A percentile compares a stretch with the other conserved stretches of the same genome.
Evolutionary conservation across 208 protist species (phyloP).

Genomic region (Leishmania major): DNA sequence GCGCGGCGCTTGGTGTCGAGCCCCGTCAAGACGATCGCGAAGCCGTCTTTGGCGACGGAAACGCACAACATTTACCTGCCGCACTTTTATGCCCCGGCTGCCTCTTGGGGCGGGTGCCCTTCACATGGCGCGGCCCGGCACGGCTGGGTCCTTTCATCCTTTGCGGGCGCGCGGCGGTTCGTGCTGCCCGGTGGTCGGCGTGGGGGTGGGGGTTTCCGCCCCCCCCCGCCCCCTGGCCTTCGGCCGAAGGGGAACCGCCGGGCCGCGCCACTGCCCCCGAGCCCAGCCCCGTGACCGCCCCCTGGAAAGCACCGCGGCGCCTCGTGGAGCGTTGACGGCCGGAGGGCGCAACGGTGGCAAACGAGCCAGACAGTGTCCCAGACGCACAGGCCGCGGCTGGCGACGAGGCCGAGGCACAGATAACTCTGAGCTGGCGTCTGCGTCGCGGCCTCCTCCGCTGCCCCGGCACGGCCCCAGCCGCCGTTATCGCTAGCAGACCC

Average conservation of each 20-base stretch:
- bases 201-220: too few species aligned
- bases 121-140: background rate
- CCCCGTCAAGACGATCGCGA: background rate
- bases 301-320: conserved; percentile 34
- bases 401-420: conserved; percentile 41
- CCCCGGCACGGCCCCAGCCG: conserved; percentile 4
- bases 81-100: background rate
- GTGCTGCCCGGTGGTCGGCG: too few species aligned
- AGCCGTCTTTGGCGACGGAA: background rate
- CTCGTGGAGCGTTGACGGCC: conserved; percentile 33
- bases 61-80: background rate
- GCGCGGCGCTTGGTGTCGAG: background rate
- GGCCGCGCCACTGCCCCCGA: background rate
- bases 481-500: conserved; percentile 23
- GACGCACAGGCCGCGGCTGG: conserved; percentile 36
- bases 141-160: background rate
- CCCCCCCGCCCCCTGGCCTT: too few species aligned
- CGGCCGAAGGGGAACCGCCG: too few species aligned
- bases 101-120: background rate
- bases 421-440: conserved; percentile 4
- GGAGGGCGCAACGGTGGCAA: conserved; percentile 58
- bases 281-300: conserved; percentile 34
- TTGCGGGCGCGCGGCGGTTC: too few species aligned
- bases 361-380: conserved; percentile 62
- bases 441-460: background rate